Evolutionary conservation across 2,329 filamentous ascomycete species (phyloP), one percentile per base, ranked within the genome.

Genomic region (Lasiodiplodia hormozganensis): DNA sequence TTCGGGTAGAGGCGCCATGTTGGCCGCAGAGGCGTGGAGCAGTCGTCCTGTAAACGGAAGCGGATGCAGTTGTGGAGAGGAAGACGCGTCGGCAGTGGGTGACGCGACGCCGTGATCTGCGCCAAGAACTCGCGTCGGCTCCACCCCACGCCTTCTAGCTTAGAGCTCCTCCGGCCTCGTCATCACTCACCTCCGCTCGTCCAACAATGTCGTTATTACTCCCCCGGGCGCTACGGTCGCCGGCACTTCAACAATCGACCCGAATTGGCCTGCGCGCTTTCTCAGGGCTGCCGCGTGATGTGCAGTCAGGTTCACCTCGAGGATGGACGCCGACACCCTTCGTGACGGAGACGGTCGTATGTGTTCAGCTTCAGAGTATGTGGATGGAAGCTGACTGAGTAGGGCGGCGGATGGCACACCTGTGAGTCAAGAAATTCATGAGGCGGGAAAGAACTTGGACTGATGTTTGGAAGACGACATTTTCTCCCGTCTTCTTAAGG

Each of bases 321-420:
- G 76, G 78, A 70, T 82, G 80, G 71, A 76, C 82, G 23, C 83
- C 83, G 34, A 83, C 83, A 73, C 84, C 84, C 31, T 85, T 81
- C 69, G 83, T 85, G 62, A 85, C 84, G 47, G 83, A 85, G 73
- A 84, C 82, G 69, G 77, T 83, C 47, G 82, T 83, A 79, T 65
- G 80, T 73, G 58, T 51, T 28, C 12, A 11, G 25, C 28, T 25
- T 53, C 23, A 38, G 12, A n/a, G 23, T 3, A 28, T 43, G 53
- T 65, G 60, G 60, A 62, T 31, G 52, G 38, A 71, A 67, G 69
- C 79, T 82, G 73, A 82, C 74, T 71, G 62, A 58, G 47, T 72
- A 84, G 81, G 82, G 81, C 74, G 83, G 84, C 72, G 82, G 82
- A 71, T 85, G 80, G 81, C 83, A 85, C 75, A 85, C 83, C 65